Evolutionary conservation across 1,284 basidiomycete genomes (phyloP).

Genomic region (Rhodofomes roseus): DNA sequence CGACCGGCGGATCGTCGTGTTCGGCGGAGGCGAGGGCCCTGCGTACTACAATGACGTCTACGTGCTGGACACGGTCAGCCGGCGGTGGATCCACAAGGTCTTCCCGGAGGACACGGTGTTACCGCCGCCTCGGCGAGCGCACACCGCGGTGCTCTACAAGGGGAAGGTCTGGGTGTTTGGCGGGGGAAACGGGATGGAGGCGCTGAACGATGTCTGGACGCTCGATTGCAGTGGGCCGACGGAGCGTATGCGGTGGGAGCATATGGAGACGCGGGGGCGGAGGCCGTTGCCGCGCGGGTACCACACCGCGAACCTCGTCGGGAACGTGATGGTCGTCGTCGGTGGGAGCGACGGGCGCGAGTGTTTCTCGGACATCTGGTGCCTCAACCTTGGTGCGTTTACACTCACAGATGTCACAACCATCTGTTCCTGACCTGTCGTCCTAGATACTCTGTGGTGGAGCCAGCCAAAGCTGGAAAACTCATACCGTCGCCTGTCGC

Average conservation of each 20-base stretch:
- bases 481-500: slow-evolving; percentile 73
- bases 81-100: slow-evolving; percentile 60
- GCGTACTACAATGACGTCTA: slow-evolving; percentile 76
- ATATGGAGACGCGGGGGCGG: slow-evolving; percentile 43
- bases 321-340: slow-evolving; percentile 79
- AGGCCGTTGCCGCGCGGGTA: slow-evolving; percentile 78
- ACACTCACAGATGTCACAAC: background rate
- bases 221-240: slow-evolving; percentile 57
- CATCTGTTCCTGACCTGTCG: background rate
- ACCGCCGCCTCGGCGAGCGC: slow-evolving; percentile 77
- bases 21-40: slow-evolving; percentile 84
- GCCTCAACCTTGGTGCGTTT: slow-evolving; percentile 74
- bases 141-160: slow-evolving; percentile 77
- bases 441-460: slow-evolving; percentile 69
- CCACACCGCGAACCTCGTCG: slow-evolving; percentile 86
- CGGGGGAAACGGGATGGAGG: slow-evolving; percentile 86
- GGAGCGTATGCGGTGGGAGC: slow-evolving; percentile 62
- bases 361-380: slow-evolving; percentile 86
- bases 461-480: slow-evolving; percentile 54
- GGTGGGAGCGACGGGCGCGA: slow-evolving; percentile 80
- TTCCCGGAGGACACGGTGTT: slow-evolving; percentile 31
- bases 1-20: slow-evolving; percentile 76
- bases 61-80: slow-evolving; percentile 75
- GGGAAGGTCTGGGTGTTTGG: slow-evolving; percentile 85
- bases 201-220: slow-evolving; percentile 89